Evolutionary conservation across 2,329 filamentous ascomycete species (phyloP).

Genomic region (Emmonsiellopsis sp.): DNA sequence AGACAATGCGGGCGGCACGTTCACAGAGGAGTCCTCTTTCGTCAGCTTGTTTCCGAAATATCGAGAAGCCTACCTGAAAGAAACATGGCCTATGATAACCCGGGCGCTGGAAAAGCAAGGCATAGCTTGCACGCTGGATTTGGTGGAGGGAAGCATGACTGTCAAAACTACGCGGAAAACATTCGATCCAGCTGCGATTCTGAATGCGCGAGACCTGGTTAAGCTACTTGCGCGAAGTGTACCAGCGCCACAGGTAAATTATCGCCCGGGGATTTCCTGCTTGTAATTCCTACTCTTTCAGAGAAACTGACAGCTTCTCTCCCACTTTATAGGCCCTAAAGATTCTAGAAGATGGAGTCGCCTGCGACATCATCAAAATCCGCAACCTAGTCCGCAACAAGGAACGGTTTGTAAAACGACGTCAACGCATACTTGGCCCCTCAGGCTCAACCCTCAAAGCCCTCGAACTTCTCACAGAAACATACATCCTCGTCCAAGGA

Average conservation of each 20-base stretch:
- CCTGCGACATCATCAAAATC: slow-evolving; percentile 95
- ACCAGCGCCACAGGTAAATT: slow-evolving; percentile 63
- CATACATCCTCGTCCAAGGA: slow-evolving; percentile 91
- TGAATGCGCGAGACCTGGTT: slow-evolving; percentile 90
- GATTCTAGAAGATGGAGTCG: slow-evolving; percentile 84
- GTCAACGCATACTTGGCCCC: slow-evolving; percentile 85
- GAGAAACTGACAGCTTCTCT: not conserved
- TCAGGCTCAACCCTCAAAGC: slow-evolving; percentile 90
- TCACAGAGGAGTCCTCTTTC: slow-evolving; percentile 90
- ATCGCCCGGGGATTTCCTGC: not conserved
- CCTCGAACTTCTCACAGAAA: slow-evolving; percentile 80
- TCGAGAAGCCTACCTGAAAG: slow-evolving; percentile 84
- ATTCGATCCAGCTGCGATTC: slow-evolving; percentile 81
- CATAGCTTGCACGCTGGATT: slow-evolving; percentile 83
- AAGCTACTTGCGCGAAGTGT: slow-evolving; percentile 87
- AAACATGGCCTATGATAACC: slow-evolving; percentile 87
- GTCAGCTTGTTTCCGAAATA: slow-evolving; percentile 83
- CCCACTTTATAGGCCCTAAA: slow-evolving; percentile 56
- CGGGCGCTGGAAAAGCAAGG: slow-evolving; percentile 77
- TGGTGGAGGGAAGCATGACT: slow-evolving; percentile 93
- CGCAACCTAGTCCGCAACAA: slow-evolving; percentile 84
- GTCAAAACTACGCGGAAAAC: slow-evolving; percentile 91
- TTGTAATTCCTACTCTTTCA: slow-evolving; percentile 4
- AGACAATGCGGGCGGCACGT: slow-evolving; percentile 77
- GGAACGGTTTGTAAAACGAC: slow-evolving; percentile 87